Evolutionary conservation across 2,329 filamentous ascomycete species (phyloP).

Genomic region (Esteya vermicola): DNA sequence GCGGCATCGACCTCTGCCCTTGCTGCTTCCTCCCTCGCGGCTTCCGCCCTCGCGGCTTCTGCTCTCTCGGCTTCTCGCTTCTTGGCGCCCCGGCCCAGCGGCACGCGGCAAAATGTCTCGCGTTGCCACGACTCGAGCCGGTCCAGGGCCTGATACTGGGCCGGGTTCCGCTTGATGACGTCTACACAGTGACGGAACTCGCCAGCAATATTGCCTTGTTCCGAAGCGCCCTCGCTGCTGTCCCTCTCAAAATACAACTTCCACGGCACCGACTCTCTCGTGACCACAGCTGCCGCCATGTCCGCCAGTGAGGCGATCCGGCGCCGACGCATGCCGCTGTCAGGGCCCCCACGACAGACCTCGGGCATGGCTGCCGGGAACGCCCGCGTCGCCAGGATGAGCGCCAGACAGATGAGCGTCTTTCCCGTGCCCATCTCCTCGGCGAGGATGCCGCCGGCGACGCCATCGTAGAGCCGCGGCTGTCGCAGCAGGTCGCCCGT

Average conservation of each 20-base stretch:
- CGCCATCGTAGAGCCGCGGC: conserved; percentile 59
- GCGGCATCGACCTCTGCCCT: neutral
- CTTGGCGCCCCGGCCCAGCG: neutral
- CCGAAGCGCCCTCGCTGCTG: conserved; percentile 6
- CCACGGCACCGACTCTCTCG: conserved; percentile 57
- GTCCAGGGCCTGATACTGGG: conserved; percentile 41
- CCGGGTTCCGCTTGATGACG: conserved; percentile 42
- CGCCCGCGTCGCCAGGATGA: conserved; percentile 62
- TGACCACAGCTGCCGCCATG: conserved; percentile 58
- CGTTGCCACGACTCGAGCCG: conserved; percentile 17
- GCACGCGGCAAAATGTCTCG: conserved; percentile 16
- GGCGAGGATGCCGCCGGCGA: conserved; percentile 62
- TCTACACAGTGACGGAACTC: conserved; percentile 39
- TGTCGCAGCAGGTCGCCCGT: conserved; percentile 47
- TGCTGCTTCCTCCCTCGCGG: no score
- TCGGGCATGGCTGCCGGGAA: conserved; percentile 54
- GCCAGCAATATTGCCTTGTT: conserved; percentile 18
- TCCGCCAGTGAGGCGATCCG: conserved; percentile 51
- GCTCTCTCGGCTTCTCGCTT: no score
- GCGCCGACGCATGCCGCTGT: conserved; percentile 20
- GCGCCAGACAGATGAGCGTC: conserved; percentile 67
- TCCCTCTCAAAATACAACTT: conserved; percentile 44
- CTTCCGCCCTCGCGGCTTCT: no score
- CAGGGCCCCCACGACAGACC: conserved; percentile 27
- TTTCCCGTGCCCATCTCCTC: conserved; percentile 79